Base-by-base conservation (phyloP, 1,284 basidiomycete genomes). In the Spongispora temasekensis region DNA sequence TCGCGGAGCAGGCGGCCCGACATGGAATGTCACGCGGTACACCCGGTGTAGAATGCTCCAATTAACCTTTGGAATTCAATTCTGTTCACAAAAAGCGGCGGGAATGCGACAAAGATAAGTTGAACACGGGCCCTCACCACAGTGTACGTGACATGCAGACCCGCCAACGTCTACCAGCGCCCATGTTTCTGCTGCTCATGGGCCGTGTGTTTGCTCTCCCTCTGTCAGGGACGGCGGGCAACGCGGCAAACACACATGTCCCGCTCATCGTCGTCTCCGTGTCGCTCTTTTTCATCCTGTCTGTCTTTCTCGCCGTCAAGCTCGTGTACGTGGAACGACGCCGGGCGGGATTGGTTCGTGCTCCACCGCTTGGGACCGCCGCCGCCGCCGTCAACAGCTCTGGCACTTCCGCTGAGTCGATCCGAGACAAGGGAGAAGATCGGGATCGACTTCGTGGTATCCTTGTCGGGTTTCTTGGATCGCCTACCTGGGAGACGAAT, bases 391-490 rank as follows among this genome's bases (percentile, higher is more conserved):
- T 21, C 37, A 9, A 10, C 37, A 5, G 5, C 21, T 62, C 63
- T 40, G 50, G 54, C n/a, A 58, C 32, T 21, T 50, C 44, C 19
- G 50, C 61, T 57, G 27, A 25, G 44, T 17, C 44, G 44, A 51
- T 35, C 23, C 62, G 53, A 46, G 30, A 46, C 44, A 64, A 72
- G 12, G 35, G 8, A 21, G 56, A 21, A 27, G 25, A 51, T 53
- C 42, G 35, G 30, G 37, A 57, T 48, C 46, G 46, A n/a, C 27
- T 28, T 25, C 54, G 58, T 6, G 71, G 64, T 2, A 27, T 76
- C 27, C 46, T 69, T 50, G 64, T 73, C 10, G 74, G 71, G 12
- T 75, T 64, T 48, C 62, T 73, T 21, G 71, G 71, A 30, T 76
- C 74, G 12, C 71, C 71, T 28, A 12, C 57, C 17, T 76, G 74